Conservation (phyloP, 495 filamentous ascomycete genomes). For the Aspergillus carlsbadensis region DNA sequence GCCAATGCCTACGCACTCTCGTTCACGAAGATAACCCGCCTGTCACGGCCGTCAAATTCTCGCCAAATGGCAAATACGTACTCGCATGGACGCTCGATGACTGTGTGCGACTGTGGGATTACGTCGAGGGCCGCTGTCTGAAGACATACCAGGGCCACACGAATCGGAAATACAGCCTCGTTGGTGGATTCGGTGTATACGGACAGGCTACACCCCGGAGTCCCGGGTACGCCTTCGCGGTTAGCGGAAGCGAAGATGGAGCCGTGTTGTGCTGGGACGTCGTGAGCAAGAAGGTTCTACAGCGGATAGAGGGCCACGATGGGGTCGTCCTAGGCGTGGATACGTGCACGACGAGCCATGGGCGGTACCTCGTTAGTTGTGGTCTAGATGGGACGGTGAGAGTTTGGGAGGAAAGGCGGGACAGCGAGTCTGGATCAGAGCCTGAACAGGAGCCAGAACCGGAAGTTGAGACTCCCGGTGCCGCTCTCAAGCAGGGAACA, state of each 20-base stretch:
- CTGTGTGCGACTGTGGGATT: slow-evolving; percentile 91
- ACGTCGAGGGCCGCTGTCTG: slow-evolving; percentile 79
- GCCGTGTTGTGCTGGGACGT: slow-evolving; percentile 89
- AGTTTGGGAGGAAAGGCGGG: slow-evolving; percentile 52
- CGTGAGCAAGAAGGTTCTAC: slow-evolving; percentile 74
- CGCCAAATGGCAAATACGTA: slow-evolving; percentile 89
- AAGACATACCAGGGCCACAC: slow-evolving; percentile 97
- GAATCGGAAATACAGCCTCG: slow-evolving; percentile 80
- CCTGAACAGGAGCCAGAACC: slow-evolving; percentile 7
- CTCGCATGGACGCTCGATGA: slow-evolving; percentile 89
- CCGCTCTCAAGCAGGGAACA: background rate
- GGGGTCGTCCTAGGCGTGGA: slow-evolving; percentile 87
- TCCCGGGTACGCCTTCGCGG: slow-evolving; percentile 59
- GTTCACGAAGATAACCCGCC: slow-evolving; percentile 96
- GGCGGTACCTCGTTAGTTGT: slow-evolving; percentile 57
- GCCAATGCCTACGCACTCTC: slow-evolving; percentile 90
- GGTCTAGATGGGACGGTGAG: slow-evolving; percentile 63
- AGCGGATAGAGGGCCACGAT: slow-evolving; percentile 67
- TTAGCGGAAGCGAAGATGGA: slow-evolving; percentile 85
- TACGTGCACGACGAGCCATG: slow-evolving; percentile 40
- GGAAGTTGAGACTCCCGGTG: background rate
- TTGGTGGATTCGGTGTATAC: slow-evolving; percentile 75
- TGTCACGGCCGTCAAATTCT: slow-evolving; percentile 87
- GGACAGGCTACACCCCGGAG: slow-evolving; percentile 33
- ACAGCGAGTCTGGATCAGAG: no score